Evolutionary conservation across 352 stramenopile genomes (phyloP), one percentile per base, ranked within the genome.

Genomic region (Elongisporangium anandrum): DNA sequence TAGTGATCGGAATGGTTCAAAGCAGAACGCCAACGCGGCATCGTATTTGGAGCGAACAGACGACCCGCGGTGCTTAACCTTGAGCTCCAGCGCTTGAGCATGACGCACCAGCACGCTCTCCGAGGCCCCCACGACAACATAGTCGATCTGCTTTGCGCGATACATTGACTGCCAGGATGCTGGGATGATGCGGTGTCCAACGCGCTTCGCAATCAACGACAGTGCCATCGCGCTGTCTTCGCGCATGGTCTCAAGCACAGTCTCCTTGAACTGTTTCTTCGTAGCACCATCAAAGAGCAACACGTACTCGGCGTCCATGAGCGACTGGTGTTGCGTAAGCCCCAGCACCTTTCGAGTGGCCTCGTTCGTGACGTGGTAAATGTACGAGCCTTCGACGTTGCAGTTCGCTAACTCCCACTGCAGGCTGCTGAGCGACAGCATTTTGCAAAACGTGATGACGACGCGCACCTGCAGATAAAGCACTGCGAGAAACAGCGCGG

Each of bases 241-340:
- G 0, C 79, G 75, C 39, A 93, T 65, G 8, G 83, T 81, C 54
- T 93, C 84, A 39, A 88, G 73, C 1, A 93, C 24, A 3, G 77
- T 85, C 66, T 90, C 81, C 52, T 90, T 90, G 64, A 93, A 93
- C 17, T 77, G 60, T 19, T 70, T 75, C 49, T 78, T 80, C n/a
- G 53, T 61, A 29, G 77, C 45, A 9, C 79, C 73, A 39, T 87
- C 72, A 52, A 93, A 91, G n/a, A 93, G 69, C 59, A 93, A 53
- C 4, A 89, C 75, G 34, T 90, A 91, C 64, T 93, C 83, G 57
- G 73, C 72, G 2, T 70, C 59, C 38, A 86, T 64, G 10, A 61
- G 60, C 17, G 68, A 60, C 5, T 54, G 39, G 5, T 63, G 55
- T 29, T 24, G 56, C 13, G 65, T 58, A 26, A 65, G 53, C 8